phyloP scores from a whole-genome alignment of 768 basidiomycete genomes.

The Pisolithus sp. region DNA sequence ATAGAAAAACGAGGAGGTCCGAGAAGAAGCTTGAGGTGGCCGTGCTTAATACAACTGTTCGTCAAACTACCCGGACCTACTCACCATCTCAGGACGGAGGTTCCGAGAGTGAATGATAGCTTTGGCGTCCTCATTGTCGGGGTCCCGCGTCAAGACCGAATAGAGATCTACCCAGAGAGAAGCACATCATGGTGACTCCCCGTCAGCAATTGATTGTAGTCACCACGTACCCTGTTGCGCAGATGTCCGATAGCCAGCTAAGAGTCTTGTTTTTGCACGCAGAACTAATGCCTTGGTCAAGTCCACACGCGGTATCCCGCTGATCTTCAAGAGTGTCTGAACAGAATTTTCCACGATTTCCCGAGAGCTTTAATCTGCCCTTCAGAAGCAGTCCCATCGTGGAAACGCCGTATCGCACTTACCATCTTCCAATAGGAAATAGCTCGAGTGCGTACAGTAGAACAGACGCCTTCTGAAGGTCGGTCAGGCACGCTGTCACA shows the following conservation, averaged over 20 bases:
- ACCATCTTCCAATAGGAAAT: conserved; percentile 54
- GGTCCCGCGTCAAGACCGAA: conserved; percentile 56
- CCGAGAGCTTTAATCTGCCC: conserved; percentile 34
- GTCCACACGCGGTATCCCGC: conserved; percentile 43
- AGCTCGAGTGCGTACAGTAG: conserved; percentile 79
- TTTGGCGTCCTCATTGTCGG: conserved; percentile 64
- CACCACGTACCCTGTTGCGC: conserved; percentile 53
- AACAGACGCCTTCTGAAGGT: conserved; percentile 66
- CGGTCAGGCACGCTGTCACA: conserved; percentile 48
- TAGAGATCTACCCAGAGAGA: conserved; percentile 45
- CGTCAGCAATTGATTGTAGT: background rate
- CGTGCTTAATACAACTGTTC: background rate
- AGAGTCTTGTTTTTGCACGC: conserved; percentile 58
- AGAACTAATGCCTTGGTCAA: conserved; percentile 57
- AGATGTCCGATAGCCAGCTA: conserved; percentile 52
- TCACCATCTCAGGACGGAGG: conserved; percentile 52
- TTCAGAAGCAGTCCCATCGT: conserved; percentile 3
- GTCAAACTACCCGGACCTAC: background rate
- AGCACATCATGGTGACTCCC: background rate
- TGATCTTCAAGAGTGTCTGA: conserved; percentile 60
- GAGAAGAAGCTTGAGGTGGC: conserved; percentile 16
- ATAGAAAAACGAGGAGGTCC: conserved; percentile 51
- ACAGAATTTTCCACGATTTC: conserved; percentile 68
- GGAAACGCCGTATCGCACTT: conserved; percentile 30
- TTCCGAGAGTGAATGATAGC: conserved; percentile 47